Conservation (phyloP, 2,329 filamentous ascomycete species). For the Sclerotinia sclerotiorum region DNA sequence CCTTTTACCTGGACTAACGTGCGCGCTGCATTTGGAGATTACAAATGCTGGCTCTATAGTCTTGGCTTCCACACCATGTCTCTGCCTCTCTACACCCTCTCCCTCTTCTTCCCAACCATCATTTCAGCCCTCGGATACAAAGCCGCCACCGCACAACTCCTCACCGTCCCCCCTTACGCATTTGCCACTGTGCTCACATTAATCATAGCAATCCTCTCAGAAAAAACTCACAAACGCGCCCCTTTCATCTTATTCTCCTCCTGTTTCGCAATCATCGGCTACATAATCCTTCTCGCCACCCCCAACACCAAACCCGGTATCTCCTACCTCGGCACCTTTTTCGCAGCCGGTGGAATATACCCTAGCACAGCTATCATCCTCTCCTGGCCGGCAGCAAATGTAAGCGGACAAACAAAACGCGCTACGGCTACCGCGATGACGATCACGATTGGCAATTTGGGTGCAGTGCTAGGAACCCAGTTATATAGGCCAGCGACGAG, state of each 20-base stretch:
- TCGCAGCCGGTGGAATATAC: conserved; percentile 67
- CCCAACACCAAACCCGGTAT: conserved; percentile 50
- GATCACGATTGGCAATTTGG: conserved; percentile 69
- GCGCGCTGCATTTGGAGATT: conserved; percentile 60
- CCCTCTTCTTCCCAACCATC: conserved; percentile 57
- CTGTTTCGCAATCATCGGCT: conserved; percentile 59
- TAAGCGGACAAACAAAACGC: conserved; percentile 68
- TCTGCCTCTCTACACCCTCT: conserved; percentile 57
- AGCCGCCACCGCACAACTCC: conserved; percentile 54
- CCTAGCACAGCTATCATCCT: conserved; percentile 62
- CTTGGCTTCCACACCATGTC: conserved; percentile 72
- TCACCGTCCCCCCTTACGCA: conserved; percentile 65
- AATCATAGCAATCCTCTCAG: conserved; percentile 58
- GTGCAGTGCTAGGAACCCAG: conserved; percentile 68
- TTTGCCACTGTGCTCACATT: conserved; percentile 62
- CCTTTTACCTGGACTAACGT: conserved; percentile 69
- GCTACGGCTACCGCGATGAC: conserved; percentile 69
- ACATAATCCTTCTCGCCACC: conserved; percentile 56
- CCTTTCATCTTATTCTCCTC: conserved; percentile 63
- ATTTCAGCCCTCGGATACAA: conserved; percentile 55
- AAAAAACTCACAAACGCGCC: conserved; percentile 56
- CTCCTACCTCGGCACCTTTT: conserved; percentile 61
- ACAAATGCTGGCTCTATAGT: conserved; percentile 72
- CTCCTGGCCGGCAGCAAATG: conserved; percentile 71
- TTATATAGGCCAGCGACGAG: conserved; percentile 61